Evolutionary conservation across 2,329 filamentous ascomycete genomes (phyloP).

Genomic region (Colletotrichum navitas): DNA sequence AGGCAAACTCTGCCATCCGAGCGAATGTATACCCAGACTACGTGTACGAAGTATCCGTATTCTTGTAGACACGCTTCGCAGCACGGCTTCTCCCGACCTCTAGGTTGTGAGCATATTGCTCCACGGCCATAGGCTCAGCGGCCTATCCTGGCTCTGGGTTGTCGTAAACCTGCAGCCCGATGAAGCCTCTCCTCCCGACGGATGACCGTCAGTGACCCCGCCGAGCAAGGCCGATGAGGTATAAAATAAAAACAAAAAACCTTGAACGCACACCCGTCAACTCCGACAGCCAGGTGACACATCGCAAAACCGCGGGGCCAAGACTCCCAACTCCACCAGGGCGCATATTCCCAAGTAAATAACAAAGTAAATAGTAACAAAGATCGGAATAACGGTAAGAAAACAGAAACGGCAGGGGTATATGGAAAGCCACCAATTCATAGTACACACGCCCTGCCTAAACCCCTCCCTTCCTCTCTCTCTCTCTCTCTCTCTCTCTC

Average conservation of each 20-base stretch:
- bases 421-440: slow-evolving; percentile 5
- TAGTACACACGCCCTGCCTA: neutral
- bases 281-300: slow-evolving; percentile 23
- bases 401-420: too few relatives aligned
- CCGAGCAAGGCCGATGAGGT: neutral
- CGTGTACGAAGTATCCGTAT: too few relatives aligned
- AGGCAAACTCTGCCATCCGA: neutral
- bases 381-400: neutral
- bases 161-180: slow-evolving; percentile 20
- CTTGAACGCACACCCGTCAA: neutral
- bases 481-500: too few relatives aligned
- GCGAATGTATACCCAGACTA: neutral
- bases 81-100: slow-evolving; percentile 18
- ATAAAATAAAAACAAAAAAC: too few relatives aligned
- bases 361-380: neutral
- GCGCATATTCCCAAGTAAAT: neutral
- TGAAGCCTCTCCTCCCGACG: slow-evolving; percentile 1
- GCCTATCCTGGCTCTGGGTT: neutral
- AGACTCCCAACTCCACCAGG: neutral
- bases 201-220: neutral
- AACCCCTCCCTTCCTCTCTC: too few relatives aligned
- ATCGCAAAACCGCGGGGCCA: slow-evolving; percentile 1
- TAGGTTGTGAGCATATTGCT: neutral
- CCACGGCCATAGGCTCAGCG: neutral
- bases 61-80: neutral